These are phyloP conservation scores for Coemansia sp. DNA, from an alignment of 192 early-diverging fungal species.

Conservation along the genomic window DNA sequence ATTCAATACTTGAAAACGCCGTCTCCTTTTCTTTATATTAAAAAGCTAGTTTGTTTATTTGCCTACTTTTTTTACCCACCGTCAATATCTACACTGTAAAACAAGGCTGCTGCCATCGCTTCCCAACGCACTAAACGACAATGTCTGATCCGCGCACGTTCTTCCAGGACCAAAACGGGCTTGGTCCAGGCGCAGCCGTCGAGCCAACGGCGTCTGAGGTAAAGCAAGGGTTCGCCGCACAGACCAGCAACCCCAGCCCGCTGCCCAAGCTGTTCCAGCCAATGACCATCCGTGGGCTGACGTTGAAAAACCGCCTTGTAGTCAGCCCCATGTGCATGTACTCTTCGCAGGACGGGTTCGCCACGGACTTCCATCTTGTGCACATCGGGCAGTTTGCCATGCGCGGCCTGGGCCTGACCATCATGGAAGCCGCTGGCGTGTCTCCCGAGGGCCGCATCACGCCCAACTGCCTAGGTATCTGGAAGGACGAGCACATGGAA, in stretches of 20 bases:
- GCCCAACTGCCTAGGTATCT: constrained; percentile 75
- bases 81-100: no score
- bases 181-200: constrained; percentile 29
- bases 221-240: constrained; percentile 29
- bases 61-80: no score
- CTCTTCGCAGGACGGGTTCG: constrained; percentile 61
- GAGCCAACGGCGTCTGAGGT: constrained; percentile 35
- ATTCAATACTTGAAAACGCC: no score
- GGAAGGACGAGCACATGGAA: constrained; percentile 74
- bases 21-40: no score
- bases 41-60: no score
- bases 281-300: constrained; percentile 61
- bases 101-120: no score
- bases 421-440: constrained; percentile 78
- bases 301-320: constrained; percentile 71
- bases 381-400: constrained; percentile 69
- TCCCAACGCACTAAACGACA: no score
- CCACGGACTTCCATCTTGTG: constrained; percentile 64
- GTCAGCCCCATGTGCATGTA: constrained; percentile 88
- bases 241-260: constrained; percentile 11
- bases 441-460: constrained; percentile 73
- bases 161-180: constrained; percentile 34
- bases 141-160: constrained; percentile 17
- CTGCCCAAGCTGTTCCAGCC: constrained; percentile 64
- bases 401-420: constrained; percentile 73